Base-by-base conservation (phyloP, 768 basidiomycete species). In the Lepiota venenata region DNA sequence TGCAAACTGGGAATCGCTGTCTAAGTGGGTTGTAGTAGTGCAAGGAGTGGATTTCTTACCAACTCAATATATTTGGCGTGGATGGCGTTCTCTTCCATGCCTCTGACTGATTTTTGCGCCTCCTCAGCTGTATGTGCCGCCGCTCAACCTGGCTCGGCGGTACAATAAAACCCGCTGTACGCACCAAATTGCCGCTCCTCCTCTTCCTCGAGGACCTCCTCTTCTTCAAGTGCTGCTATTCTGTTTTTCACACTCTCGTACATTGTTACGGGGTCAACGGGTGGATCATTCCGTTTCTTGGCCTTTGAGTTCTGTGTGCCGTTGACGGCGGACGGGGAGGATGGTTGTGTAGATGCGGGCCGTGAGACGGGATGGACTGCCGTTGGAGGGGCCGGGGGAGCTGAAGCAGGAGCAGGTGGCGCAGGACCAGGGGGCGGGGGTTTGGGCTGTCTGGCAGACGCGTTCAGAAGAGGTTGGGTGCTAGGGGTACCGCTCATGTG, bases 181-280 rank as follows among this genome's bases (percentile, higher is more conserved):
- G 65, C 63, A 93, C 91, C 82, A 61, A 84, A 89, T 67, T 77
- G 76, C 60, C 78, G 77, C 66, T 93, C 91, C 69, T 93, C 91
- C 69, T 94, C 92, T 64, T 93, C 91, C 63, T 90, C 89, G 32
- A 89, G 74, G 6, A 87, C 87, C 63, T 90, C 88, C 64, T 91
- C 91, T 68, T 93, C 91, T 65, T 94, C 91, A 59, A 94, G 73
- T 40, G 89, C 91, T 4, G 92, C 90, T 70, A 94, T 94, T 67
- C 91, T 79, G 68, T 77, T 93, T 81, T 88, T 92, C 63, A 94
- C 75, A 51, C 84, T 88, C 69, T 93, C 91, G 67, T 92, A 92
- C 88, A 93, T 89, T 39, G 83, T 79, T 2, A 84, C 87, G 50
- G 91, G 90, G 73, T 94, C 91, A 51, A 89, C 80, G 18, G 84